Evolutionary conservation across 78 protist genomes (phyloP), one percentile per base, ranked within the genome.

Genomic region (Dictyostelium capitatum): DNA sequence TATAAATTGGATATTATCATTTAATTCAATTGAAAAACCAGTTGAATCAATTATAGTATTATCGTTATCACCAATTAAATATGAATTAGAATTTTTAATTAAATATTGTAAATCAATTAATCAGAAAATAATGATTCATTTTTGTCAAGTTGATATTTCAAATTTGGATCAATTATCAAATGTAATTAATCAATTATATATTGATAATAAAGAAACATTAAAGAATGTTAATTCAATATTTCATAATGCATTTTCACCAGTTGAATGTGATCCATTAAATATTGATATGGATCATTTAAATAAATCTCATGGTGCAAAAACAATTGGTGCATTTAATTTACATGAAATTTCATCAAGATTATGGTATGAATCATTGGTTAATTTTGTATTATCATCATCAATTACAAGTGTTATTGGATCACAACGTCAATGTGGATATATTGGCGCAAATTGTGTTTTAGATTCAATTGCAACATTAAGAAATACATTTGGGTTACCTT

Each of bases 361-460:
- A 20, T 50, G 56, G 51, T 4, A 87, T 1, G 69, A 59, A 8
- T 23, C 92, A 14, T 19, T 79, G 41, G 72, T 48, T 14, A 25
- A 82, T 50, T 90, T 87, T 62, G 69, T 96, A 17, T 48, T 94
- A 7, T 74, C 79, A 25, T 89, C 95, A 4, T 90, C 96, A 4
- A 75, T 94, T 30, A 75, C 56, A 7, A 51, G 83, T 14, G 48
- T 90, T 4, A 53, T 83, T 10, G 96, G 96, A 9, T 25, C 67
- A 30, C 47, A 62, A 19, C 94, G 73, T 46, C 97, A 93, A 79
- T 43, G 92, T 46, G 56, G 79, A 43, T 96, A 96, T 74, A 89
- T 91, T 19, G 70, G 95, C 20, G 97, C 96, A 57, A 96, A 96
- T 91, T 83, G 90, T 28, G 83, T 89, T 19, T 81, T 89, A 7